phyloP scores from a whole-genome alignment of 202 grass and related monocot species.

The Brachypodium distachyon region DNA sequence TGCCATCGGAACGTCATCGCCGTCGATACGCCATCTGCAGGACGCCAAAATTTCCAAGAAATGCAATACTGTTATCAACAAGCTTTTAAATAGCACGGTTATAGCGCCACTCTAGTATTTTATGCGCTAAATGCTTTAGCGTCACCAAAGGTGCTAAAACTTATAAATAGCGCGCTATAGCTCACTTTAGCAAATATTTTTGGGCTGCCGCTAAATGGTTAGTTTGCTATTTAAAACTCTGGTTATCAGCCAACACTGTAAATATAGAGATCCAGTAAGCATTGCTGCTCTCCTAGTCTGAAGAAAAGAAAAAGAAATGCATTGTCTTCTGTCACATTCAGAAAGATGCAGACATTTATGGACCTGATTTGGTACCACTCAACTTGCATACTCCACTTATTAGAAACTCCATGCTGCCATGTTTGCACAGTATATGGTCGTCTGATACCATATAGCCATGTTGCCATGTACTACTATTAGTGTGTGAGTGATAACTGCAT shows the following conservation, averaged over 20 bases:
- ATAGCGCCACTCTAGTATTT: too few species aligned
- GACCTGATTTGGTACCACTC: slow-evolving; percentile 1
- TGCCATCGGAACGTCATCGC: slow-evolving; percentile 69
- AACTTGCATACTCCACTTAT: slow-evolving; percentile 26
- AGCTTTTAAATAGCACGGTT: too few species aligned
- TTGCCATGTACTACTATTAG: neutral
- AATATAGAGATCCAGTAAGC: neutral
- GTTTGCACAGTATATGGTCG: slow-evolving; percentile 2
- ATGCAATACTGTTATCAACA: too few species aligned
- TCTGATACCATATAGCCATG: neutral
- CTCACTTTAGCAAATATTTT: too few species aligned
- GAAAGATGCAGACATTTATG: neutral
- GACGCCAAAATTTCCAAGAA: neutral
- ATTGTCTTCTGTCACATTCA: neutral
- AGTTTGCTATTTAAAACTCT: too few species aligned
- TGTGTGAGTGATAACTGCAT: neutral
- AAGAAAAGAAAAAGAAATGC: neutral
- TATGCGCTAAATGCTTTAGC: too few species aligned
- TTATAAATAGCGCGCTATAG: too few species aligned
- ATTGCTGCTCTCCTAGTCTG: neutral
- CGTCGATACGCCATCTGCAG: slow-evolving; percentile 64
- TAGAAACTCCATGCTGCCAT: slow-evolving; percentile 22
- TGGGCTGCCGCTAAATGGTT: too few species aligned
- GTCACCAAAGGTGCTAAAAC: too few species aligned
- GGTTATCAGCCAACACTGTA: neutral